Percentiles rank a stretch among this genome's conserved stretches.
These are phyloP conservation scores for Pichia sp. DNA, from an alignment of 1,139 yeast species.

Conservation along the genomic window DNA sequence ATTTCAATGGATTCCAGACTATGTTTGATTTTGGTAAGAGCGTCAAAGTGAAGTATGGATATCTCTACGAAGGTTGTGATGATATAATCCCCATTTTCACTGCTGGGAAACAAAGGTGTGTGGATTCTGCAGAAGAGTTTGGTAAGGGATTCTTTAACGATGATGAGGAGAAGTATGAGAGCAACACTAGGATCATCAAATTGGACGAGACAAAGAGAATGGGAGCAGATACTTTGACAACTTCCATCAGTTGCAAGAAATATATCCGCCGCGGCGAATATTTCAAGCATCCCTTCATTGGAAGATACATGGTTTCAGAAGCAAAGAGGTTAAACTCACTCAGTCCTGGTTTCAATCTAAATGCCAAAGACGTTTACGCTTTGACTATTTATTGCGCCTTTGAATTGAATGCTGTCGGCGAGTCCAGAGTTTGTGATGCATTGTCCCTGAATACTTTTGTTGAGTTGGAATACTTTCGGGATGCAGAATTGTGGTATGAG, in stretches of 20 bases:
- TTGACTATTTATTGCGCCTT: slow-evolving; percentile 45
- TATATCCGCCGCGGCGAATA: slow-evolving; percentile 15
- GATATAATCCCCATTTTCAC: slow-evolving; percentile 20
- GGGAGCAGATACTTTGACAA: slow-evolving; percentile 25
- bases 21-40: slow-evolving; percentile 19
- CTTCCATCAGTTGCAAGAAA: slow-evolving; percentile 20
- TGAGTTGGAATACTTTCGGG: slow-evolving; percentile 37
- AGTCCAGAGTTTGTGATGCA: slow-evolving; percentile 43
- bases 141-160: slow-evolving; percentile 22
- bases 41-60: slow-evolving; percentile 17
- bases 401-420: slow-evolving; percentile 44
- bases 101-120: slow-evolving; percentile 23
- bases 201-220: slow-evolving; percentile 18
- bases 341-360: slow-evolving; percentile 33
- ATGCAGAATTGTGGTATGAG: slow-evolving; percentile 38
- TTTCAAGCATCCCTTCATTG: slow-evolving; percentile 12
- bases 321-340: slow-evolving; percentile 19
- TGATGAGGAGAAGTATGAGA: slow-evolving; percentile 8
- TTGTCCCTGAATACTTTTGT: slow-evolving; percentile 45
- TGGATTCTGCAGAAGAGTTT: slow-evolving; percentile 25
- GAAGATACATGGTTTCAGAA: slow-evolving; percentile 14
- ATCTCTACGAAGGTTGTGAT: slow-evolving; percentile 13
- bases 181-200: slow-evolving; percentile 13
- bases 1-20: slow-evolving; percentile 22
- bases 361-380: slow-evolving; percentile 33